Evolutionary conservation across 495 filamentous ascomycete species (phyloP).

Genomic region (Choiromyces venosus): DNA sequence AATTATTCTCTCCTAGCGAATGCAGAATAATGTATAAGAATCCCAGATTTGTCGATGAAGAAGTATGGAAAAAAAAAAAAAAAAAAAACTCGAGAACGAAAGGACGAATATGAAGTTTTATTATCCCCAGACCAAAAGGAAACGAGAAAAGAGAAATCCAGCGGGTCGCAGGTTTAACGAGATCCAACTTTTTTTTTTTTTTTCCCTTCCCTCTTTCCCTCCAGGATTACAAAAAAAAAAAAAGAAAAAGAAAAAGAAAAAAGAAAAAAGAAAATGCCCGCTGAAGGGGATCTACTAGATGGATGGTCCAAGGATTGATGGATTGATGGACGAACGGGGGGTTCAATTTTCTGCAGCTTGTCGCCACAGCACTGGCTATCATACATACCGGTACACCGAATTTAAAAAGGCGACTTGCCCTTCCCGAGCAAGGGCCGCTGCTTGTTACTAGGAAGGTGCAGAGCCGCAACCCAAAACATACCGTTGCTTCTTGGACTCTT

Average conservation of each 20-base stretch:
- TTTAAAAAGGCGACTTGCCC: slow-evolving; percentile 16
- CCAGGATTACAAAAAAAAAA: not conserved
- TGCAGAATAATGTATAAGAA: not conserved
- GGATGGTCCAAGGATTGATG: slow-evolving; percentile 3
- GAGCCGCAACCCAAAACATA: slow-evolving; percentile 32
- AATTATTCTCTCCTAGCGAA: slow-evolving; percentile 1
- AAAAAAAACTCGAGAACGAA: not conserved
- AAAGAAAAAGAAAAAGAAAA: not conserved
- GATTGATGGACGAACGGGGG: not conserved
- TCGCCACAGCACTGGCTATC: not conserved
- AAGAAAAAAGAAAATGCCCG: not conserved
- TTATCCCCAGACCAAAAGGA: not conserved
- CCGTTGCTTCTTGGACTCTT: slow-evolving; percentile 14
- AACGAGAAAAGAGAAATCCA: not conserved
- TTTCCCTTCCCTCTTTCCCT: not conserved
- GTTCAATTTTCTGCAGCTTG: not conserved
- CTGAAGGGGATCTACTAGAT: slow-evolving; percentile 3
- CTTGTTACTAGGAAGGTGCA: slow-evolving; percentile 23
- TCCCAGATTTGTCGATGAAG: not conserved
- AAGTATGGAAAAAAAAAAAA: not conserved
- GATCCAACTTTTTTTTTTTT: not conserved
- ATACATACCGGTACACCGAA: slow-evolving; percentile 1
- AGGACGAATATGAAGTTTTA: not conserved
- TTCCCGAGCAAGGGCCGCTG: slow-evolving; percentile 30
- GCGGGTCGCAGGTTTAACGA: not conserved